Base-by-base conservation (phyloP, 164 flowering plant genomes). In the Stephania cephalantha region DNA sequence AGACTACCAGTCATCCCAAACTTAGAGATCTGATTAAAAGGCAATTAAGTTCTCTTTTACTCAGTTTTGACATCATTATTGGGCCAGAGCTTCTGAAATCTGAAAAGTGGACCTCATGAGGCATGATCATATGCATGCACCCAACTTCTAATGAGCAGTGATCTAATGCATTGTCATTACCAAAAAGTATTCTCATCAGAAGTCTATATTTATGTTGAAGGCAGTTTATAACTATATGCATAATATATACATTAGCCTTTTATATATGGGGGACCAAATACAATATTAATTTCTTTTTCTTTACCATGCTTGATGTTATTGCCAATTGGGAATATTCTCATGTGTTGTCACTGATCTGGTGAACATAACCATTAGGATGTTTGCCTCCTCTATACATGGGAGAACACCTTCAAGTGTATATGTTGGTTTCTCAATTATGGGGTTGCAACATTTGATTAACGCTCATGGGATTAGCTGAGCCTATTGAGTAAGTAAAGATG, bases 341-440 rank as follows among this genome's bases (percentile, higher is more conserved):
- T 68, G 46, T 58, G 20, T 68, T 68, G 45, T 68, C 71, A 68
- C 46, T 12, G 46, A 13, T 30, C 17, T 68, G 71, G 46, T 68
- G 18, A 58, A 46, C 55, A 68, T 31, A 68, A 68, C 45, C 71
- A 68, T 42, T 46, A 68, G 71, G 46, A 68, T 35, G 71, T 68
- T 68, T 68, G 71, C 46, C 46, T 68, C 71, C 12, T 35, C 42
- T 67, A 22, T 67, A 22, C 6, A 18, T 31, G 18, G 46, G n/a
- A 13, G 15, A 68, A 68, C 42, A 35, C 35, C 15, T 18, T 15
- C 5, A 15, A 58, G 61, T 12, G 1, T 1, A 58, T 8, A 8
- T 50, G 15, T 48, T 35, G 42, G 42, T 35, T 35, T 35, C 42
- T 1, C 4, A 4, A 35, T 35, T 35, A 35, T 1, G 42, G 42